Conservation (phyloP, 2,329 filamentous ascomycete species). For the Plenodomus lindquistii region DNA sequence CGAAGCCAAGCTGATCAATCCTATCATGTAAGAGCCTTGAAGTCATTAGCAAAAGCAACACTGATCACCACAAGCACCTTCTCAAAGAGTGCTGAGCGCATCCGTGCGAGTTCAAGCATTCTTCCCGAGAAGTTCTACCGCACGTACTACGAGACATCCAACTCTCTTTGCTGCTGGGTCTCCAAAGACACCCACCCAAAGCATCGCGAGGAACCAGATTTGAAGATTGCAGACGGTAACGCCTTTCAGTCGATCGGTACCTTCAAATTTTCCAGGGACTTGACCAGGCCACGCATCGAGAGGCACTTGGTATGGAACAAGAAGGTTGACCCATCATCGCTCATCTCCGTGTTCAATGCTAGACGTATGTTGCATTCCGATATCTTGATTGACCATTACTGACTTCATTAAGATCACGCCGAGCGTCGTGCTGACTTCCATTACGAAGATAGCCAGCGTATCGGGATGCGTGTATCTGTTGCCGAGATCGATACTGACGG, state of each 20-base stretch:
- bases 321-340: conserved; percentile 13
- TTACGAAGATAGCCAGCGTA: not conserved
- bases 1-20: not conserved
- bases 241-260: conserved; percentile 22
- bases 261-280: not conserved
- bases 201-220: conserved; percentile 6
- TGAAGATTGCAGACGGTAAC: conserved; percentile 3
- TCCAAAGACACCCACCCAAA: conserved; percentile 12
- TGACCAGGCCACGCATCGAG: conserved; percentile 8
- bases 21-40: not conserved
- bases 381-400: not conserved
- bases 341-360: conserved; percentile 15
- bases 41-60: not conserved
- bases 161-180: conserved; percentile 13
- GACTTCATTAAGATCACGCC: conserved; percentile 5
- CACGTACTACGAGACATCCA: conserved; percentile 13
- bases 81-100: not conserved
- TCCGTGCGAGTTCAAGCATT: too few species aligned
- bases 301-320: conserved; percentile 12
- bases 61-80: not conserved
- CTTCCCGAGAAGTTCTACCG: conserved; percentile 13
- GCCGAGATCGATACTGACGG: not conserved
- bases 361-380: conserved; percentile 3
- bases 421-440: not conserved
- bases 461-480: not conserved